Evolutionary conservation across 1,284 basidiomycete genomes (phyloP).

Genomic region (Austropuccinia psidii): DNA sequence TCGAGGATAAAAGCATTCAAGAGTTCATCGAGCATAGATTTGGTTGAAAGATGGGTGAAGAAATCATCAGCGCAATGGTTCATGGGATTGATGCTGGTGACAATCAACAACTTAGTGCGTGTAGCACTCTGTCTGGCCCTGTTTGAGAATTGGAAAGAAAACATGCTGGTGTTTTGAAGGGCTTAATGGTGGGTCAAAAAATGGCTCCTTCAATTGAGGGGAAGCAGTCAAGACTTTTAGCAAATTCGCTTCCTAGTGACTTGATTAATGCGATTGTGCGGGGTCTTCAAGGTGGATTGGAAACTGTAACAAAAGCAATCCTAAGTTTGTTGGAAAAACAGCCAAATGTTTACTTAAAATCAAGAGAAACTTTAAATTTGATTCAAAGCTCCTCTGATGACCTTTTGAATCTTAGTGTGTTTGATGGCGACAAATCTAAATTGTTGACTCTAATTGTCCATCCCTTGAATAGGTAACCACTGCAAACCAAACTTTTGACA

Average conservation of each 20-base stretch:
- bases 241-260: not conserved
- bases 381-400: slow-evolving; percentile 48
- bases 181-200: slow-evolving; percentile 52
- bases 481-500: not conserved
- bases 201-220: slow-evolving; percentile 37
- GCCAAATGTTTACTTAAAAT: slow-evolving; percentile 58
- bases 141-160: slow-evolving; percentile 65
- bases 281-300: slow-evolving; percentile 70
- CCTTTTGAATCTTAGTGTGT: slow-evolving; percentile 41
- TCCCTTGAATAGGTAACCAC: not conserved
- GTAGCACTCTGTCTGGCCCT: slow-evolving; percentile 62
- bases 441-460: slow-evolving; percentile 4
- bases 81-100: slow-evolving; percentile 92
- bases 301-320: slow-evolving; percentile 60
- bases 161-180: slow-evolving; percentile 61
- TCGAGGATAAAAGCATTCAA: slow-evolving; percentile 70
- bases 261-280: slow-evolving; percentile 58
- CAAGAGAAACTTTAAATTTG: slow-evolving; percentile 50
- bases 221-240: not conserved
- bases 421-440: too few species aligned
- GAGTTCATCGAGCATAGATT: slow-evolving; percentile 69
- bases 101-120: slow-evolving; percentile 63
- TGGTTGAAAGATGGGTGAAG: slow-evolving; percentile 62
- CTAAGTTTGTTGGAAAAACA: slow-evolving; percentile 51
- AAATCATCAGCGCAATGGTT: slow-evolving; percentile 71